These are phyloP conservation scores for Rhodocollybia butyracea DNA, from an alignment of 768 basidiomycete species.

Conservation along the genomic window DNA sequence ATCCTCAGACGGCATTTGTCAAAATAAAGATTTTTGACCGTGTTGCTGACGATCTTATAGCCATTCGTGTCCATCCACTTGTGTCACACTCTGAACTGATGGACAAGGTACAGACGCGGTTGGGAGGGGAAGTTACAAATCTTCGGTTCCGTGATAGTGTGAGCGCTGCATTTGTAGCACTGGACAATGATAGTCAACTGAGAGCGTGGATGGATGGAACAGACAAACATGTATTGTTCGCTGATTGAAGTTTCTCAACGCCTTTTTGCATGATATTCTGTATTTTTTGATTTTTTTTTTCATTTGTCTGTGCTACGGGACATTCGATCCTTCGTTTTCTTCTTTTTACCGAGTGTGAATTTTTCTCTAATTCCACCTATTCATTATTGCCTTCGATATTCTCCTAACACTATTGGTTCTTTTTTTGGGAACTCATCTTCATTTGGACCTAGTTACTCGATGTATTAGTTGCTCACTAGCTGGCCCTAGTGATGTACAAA, in stretches of 20 bases:
- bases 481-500: not conserved
- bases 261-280: not conserved
- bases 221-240: conserved; percentile 82
- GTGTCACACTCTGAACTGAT: conserved; percentile 85
- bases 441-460: not conserved
- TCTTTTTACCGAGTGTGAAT: not conserved
- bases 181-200: conserved; percentile 63
- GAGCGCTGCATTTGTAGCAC: conserved; percentile 59
- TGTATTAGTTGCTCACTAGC: conserved; percentile 3
- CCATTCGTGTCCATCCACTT: conserved; percentile 92
- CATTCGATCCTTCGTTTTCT: not conserved
- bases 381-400: conserved; percentile 9
- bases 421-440: conserved; percentile 3
- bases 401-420: conserved; percentile 5
- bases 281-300: not conserved
- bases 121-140: conserved; percentile 66
- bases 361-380: not conserved
- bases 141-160: conserved; percentile 76
- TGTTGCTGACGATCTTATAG: conserved; percentile 90
- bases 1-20: conserved; percentile 83
- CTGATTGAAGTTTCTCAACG: conserved; percentile 44
- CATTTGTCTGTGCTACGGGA: not conserved
- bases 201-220: conserved; percentile 73
- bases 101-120: conserved; percentile 85
- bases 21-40: conserved; percentile 99